These are phyloP conservation scores for Alnus rubra DNA, from an alignment of 306 rosid genomes.

Conservation along the genomic window DNA sequence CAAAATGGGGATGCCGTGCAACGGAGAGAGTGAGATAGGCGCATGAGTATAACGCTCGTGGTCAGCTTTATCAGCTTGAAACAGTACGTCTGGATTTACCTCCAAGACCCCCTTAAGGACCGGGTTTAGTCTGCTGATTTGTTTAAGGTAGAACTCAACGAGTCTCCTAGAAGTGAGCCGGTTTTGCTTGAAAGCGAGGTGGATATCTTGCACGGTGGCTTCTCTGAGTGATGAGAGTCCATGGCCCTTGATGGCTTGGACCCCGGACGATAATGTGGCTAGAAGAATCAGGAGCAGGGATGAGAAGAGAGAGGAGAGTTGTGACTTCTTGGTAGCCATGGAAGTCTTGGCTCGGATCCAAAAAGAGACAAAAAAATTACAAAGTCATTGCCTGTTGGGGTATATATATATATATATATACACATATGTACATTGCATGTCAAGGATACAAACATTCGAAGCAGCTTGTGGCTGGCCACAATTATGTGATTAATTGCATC, in stretches of 20 bases:
- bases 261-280: neutral
- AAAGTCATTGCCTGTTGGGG: too few species aligned
- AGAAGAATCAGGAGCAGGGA: slow-evolving; percentile 32
- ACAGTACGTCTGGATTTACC: slow-evolving; percentile 51
- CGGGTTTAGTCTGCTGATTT: slow-evolving; percentile 45
- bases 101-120: slow-evolving; percentile 46
- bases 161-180: slow-evolving; percentile 41
- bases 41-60: slow-evolving; percentile 30
- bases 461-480: too few species aligned
- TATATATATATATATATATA: too few species aligned
- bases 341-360: neutral
- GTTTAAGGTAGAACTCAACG: slow-evolving; percentile 40
- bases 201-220: slow-evolving; percentile 50
- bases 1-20: slow-evolving; percentile 65
- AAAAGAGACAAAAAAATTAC: too few species aligned
- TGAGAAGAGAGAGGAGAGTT: slow-evolving; percentile 15
- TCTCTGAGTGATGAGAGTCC: slow-evolving; percentile 28
- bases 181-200: slow-evolving; percentile 43
- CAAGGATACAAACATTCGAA: too few species aligned
- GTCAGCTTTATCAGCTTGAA: slow-evolving; percentile 53
- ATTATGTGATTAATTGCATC: too few species aligned
- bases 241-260: neutral
- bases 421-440: too few species aligned
- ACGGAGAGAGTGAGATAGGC: neutral
- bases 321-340: slow-evolving; percentile 28